Evolutionary conservation across 2,329 filamentous ascomycete genomes (phyloP).

Genomic region (Aspergillus awamori): DNA sequence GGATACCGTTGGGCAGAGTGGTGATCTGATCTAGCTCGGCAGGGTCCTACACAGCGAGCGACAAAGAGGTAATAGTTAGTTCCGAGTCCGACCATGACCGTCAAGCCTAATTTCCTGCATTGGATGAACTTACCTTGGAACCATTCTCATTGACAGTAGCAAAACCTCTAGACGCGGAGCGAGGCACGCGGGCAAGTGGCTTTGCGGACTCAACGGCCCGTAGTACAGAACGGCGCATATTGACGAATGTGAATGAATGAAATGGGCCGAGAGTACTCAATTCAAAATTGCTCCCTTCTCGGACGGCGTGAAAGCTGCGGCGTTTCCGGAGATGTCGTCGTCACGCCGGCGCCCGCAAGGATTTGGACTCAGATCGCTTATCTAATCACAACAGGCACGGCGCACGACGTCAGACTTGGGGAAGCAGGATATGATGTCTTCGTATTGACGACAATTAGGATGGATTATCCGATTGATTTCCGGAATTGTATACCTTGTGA

Average conservation of each 20-base stretch:
- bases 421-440: background rate
- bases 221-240: slow-evolving; percentile 46
- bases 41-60: slow-evolving; percentile 63
- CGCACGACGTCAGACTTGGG: background rate
- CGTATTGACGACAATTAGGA: background rate
- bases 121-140: slow-evolving; percentile 35
- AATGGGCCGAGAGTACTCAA: slow-evolving; percentile 4
- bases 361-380: slow-evolving; percentile 30
- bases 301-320: slow-evolving; percentile 16
- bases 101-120: background rate
- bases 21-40: slow-evolving; percentile 86
- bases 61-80: slow-evolving; percentile 13
- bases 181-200: slow-evolving; percentile 39
- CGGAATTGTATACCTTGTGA: no score
- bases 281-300: slow-evolving; percentile 3
- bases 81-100: background rate
- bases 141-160: slow-evolving; percentile 36
- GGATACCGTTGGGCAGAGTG: slow-evolving; percentile 85
- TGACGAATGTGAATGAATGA: slow-evolving; percentile 16
- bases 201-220: slow-evolving; percentile 44
- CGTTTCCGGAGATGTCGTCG: slow-evolving; percentile 19
- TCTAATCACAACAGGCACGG: slow-evolving; percentile 29
- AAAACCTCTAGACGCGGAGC: slow-evolving; percentile 39
- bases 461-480: no score
- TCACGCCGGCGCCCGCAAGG: slow-evolving; percentile 16